These are phyloP conservation scores for Salvia splendens DNA, from an alignment of 257 asterid species.

Conservation along the genomic window DNA sequence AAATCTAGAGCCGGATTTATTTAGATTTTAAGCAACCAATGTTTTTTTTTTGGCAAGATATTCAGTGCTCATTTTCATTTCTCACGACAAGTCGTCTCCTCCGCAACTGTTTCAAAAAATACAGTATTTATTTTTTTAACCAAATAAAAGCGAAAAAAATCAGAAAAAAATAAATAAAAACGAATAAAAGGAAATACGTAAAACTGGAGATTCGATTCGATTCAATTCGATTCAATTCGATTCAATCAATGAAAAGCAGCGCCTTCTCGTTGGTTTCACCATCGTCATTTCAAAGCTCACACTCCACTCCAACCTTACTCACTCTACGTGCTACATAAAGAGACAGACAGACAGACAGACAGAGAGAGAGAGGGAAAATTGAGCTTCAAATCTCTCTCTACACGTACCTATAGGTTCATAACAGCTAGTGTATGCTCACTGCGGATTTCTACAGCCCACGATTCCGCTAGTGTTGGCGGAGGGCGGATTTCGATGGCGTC, in stretches of 20 bases:
- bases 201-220: conserved; percentile 27
- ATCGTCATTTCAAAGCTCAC: conserved; percentile 24
- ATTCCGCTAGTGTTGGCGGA: conserved; percentile 21
- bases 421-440: conserved; percentile 5
- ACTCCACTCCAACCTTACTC: not conserved
- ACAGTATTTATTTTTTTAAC: too few relatives aligned
- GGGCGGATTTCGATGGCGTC: conserved; percentile 45
- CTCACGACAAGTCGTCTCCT: too few relatives aligned
- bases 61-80: too few relatives aligned
- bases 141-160: too few relatives aligned
- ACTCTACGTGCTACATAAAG: not conserved
- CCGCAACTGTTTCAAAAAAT: too few relatives aligned
- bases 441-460: conserved; percentile 3
- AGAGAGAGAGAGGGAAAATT: not conserved
- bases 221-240: too few relatives aligned
- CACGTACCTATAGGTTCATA: not conserved
- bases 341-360: too few relatives aligned
- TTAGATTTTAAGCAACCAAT: too few relatives aligned
- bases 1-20: too few relatives aligned
- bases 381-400: not conserved
- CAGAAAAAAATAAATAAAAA: too few relatives aligned
- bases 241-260: conserved; percentile 20
- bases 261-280: conserved; percentile 41
- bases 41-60: too few relatives aligned
- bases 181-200: too few relatives aligned